Percentiles rank a stretch among this genome's conserved stretches.
These are phyloP conservation scores for Clarireedia paspali DNA, from an alignment of 2,329 filamentous ascomycete species.

Conservation along the genomic window DNA sequence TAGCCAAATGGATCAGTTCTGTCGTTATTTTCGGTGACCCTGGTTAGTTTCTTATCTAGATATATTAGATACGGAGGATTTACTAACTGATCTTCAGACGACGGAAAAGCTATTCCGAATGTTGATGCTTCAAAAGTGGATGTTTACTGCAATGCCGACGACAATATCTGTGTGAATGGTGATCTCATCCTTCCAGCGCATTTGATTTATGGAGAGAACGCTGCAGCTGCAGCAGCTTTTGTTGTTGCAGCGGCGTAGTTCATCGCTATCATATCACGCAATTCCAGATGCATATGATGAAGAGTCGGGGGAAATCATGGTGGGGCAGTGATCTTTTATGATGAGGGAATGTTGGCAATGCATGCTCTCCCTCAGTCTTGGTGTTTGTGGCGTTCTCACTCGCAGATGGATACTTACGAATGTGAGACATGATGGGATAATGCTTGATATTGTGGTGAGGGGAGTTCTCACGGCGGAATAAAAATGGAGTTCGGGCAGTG, in stretches of 20 bases:
- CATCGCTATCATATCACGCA: neutral
- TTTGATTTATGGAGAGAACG: constrained; percentile 33
- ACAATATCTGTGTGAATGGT: constrained; percentile 43
- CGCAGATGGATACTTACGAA: no score
- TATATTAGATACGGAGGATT: neutral
- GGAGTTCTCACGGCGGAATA: no score
- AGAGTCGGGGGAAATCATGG: neutral
- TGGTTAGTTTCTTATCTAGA: constrained; percentile 18
- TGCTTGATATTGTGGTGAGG: no score
- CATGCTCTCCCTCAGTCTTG: neutral
- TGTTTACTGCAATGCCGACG: constrained; percentile 42
- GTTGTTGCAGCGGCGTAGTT: constrained; percentile 9
- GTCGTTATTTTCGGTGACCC: constrained; percentile 39
- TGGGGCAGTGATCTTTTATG: neutral
- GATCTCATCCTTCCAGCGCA: constrained; percentile 35
- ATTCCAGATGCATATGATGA: constrained; percentile 2
- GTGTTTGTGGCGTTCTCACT: neutral
- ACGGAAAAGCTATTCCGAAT: constrained; percentile 17
- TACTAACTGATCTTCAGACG: constrained; percentile 11
- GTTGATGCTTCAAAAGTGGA: constrained; percentile 26
- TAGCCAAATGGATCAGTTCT: constrained; percentile 30
- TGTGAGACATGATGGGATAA: no score
- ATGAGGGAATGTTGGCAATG: neutral
- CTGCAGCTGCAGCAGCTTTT: constrained; percentile 32
- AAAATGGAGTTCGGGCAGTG: no score